Base-by-base conservation (phyloP, 805 yeast species). In the Kodamaea jinghongensis region DNA sequence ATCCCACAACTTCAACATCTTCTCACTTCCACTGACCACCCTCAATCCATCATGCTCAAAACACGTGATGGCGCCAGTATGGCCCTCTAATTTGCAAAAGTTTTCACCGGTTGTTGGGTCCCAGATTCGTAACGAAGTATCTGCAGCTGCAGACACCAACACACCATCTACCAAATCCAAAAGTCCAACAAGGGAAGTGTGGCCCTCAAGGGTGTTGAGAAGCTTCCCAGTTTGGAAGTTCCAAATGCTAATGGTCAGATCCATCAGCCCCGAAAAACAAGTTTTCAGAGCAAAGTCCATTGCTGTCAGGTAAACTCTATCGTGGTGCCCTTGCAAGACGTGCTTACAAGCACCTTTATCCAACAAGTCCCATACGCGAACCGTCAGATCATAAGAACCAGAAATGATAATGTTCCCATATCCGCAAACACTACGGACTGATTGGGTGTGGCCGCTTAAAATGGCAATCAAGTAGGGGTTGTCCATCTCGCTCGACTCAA, bases 111-210 rank as follows among this genome's bases (percentile, higher is more conserved):
- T 76, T 17, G 78, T 78, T 1, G 96, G 93, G 55, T 93, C 85
- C 99, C 99, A 93, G 2, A 91, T 83, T 37, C 97, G 74, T 30
- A 93, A 71, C 0, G 96, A 83, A 3, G 93, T 79, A 60, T 93
- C 99, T 0, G 98, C 98, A 2, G 97, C 98, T 0, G 96, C 99
- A 32, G 95, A 84, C 1, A 91, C 95, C 9, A 93, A 68, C 34
- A 79, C 81, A 26, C 83, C 79, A 17, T 83, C 81, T 4, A 88
- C 80, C 6, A 90, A 73, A 32, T 86, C 87, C 17, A 91, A 70
- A 32, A 93, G 67, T 0, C 98, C 99, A 11, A 93, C 99, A 14
- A 93, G 66, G 9, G 91, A 86, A 1, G 86, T 81, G 60, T 93
- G 99, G 1, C 96, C 97, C 41, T 82, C 88, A 33, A 91, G 66